Evolutionary conservation across 306 rosid species (phyloP).

Genomic region (Prunus persica): Prunus_persica_NCBIv2 NC_034014.1:22085501-22086000

Average conservation of each 20-base stretch:
- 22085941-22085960: constrained; percentile 31
- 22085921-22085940: constrained; percentile 72
- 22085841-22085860: constrained; percentile 49
- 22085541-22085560: background rate
- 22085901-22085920: constrained; percentile 38
- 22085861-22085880: constrained; percentile 46
- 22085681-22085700: background rate
- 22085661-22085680: background rate
- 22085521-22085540: background rate
- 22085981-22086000: constrained; percentile 34
- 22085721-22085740: background rate
- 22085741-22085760: constrained; percentile 31
- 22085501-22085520: background rate
- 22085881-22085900: constrained; percentile 50
- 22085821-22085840: constrained; percentile 45
- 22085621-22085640: too few relatives aligned
- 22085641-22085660: background rate
- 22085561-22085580: background rate
- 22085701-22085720: background rate
- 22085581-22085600: constrained; percentile 13
- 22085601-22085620: too few relatives aligned
- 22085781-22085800: background rate
- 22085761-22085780: background rate
- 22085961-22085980: constrained; percentile 46
- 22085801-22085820: constrained; percentile 14